phyloP scores from a whole-genome alignment of 2,329 filamentous ascomycete species.

The Neofusicoccum umdonicola region DNA sequence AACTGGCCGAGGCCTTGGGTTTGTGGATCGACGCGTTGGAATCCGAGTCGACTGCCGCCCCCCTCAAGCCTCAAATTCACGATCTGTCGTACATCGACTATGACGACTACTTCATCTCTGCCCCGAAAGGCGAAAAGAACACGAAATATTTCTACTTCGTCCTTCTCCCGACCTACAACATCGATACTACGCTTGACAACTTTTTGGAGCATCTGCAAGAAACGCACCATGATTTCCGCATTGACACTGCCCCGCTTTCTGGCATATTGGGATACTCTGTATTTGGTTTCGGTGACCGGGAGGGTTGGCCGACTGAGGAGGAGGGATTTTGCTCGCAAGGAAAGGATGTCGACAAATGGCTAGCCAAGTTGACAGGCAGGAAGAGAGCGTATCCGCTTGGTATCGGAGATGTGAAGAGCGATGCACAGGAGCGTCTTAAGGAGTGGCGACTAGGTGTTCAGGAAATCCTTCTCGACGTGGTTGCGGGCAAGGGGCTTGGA shows the following conservation, averaged over 20 bases:
- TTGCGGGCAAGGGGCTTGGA: conserved; percentile 54
- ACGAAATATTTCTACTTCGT: conserved; percentile 77
- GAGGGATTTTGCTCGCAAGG: conserved; percentile 94
- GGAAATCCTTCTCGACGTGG: conserved; percentile 64
- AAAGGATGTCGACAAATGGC: conserved; percentile 87
- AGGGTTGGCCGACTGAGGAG: conserved; percentile 87
- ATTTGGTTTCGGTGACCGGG: conserved; percentile 87
- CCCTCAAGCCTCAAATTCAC: conserved; percentile 62
- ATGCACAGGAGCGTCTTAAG: conserved; percentile 62
- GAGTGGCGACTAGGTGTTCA: conserved; percentile 78
- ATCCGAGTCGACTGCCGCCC: conserved; percentile 33
- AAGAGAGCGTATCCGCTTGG: conserved; percentile 88
- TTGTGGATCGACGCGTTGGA: conserved; percentile 32
- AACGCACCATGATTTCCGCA: conserved; percentile 94
- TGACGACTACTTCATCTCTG: conserved; percentile 84
- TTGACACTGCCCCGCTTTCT: conserved; percentile 82
- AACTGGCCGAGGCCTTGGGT: conserved; percentile 59
- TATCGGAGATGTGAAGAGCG: conserved; percentile 79
- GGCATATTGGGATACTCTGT: conserved; percentile 81
- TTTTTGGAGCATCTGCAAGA: conserved; percentile 86
- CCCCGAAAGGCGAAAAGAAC: conserved; percentile 59
- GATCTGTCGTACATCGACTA: conserved; percentile 86
- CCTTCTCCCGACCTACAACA: conserved; percentile 88
- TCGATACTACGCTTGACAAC: conserved; percentile 84
- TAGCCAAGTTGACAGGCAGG: conserved; percentile 86